Evolutionary conservation across 129 eudicot species (phyloP), one percentile per base, ranked within the genome.

Genomic region (Escallonia herrerae): DNA sequence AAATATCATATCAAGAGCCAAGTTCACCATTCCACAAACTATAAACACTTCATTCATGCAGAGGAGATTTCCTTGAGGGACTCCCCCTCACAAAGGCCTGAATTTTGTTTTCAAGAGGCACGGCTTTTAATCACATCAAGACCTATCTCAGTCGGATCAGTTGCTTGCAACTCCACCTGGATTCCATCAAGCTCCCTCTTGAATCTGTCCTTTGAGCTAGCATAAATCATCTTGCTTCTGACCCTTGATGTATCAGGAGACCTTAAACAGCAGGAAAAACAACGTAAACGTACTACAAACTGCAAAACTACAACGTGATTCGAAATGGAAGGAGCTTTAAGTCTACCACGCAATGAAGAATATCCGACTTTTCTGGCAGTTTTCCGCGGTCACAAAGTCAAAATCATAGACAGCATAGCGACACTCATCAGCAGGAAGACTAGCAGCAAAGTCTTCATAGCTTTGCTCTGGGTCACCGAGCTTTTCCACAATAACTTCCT

Each of bases 141-240:
- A 40, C 81, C 89, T 67, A 87, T 79, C 69, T 87, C 91, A 79
- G 82, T 81, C 48, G 95, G 81, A 77, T 87, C 95, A 0, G 95
- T 87, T 22, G 95, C 91, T 78, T 84, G 95, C 73, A 87, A 65
- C 66, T 87, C 95, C 43, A 87, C 77, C 81, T 87, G 95, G 57
- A 87, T 84, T 13, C 95, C 95, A 41, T 87, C 95, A 8, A 87
- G 84, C 76, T 87, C 95, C 75, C 95, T 81, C 87, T 87, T 87
- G 73, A 87, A 87, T 53, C 91, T 85, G 59, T 85, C 91, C 78
- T 81, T 85, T 48, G 91, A 85, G 78, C 91, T 81, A 8, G 87
- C 91, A 64, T 85, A 81, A 12, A 84, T 84, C 90, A 81, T 84
- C 75, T 84, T 85, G 83, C 70, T 85, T 73, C 91, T 79, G 60